Base-by-base conservation (phyloP, 768 basidiomycete genomes). In the Brasilioporus rufonigricans region DNA sequence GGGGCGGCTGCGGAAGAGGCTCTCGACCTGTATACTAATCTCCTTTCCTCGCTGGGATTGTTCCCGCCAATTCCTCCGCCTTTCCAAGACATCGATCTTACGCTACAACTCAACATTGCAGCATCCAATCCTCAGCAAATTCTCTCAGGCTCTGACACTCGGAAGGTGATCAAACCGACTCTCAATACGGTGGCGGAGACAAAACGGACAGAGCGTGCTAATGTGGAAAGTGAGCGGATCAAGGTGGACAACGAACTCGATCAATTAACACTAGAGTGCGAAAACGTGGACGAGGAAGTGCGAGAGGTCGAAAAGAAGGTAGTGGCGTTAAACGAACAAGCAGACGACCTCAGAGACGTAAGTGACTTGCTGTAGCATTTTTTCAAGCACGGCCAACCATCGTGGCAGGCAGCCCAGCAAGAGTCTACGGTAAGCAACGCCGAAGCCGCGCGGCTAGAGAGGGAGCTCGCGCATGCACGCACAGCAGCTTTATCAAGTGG, bases 241-340 rank as follows among this genome's bases (percentile, higher is more conserved):
- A 83, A 81, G 61, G 80, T 92, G 26, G 91, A 94, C 57, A 83
- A 95, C 60, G 87, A 91, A 56, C 80, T 92, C 11, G 93, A 96
- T 65, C 81, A 87, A 60, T 71, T 91, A 49, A 81, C 79, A 0
- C 73, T 85, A 50, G 85, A 89, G 57, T 90, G 89, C 64, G 92
- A 95, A 69, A 88, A 89, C 52, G 72, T 87, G 56, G 89, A 89
- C 53, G 86, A 91, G 63, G 90, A 93, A 58, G 81, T 89, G 23
- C 76, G 73, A 44, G 87, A 87, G 63, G 67, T 87, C 23, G 87
- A 89, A 66, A 86, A 87, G 69, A 89, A 90, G 68, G 85, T 87
- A 11, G 76, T 74, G 21, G 82, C 73, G 9, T 61, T 91, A 52
- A 87, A 82, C 55, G 85, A 89, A 52, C 85, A 91, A 67, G 89